phyloP scores from a whole-genome alignment of 371 early-diverging fungal genomes.

The Haplosporangium sp. region DNA sequence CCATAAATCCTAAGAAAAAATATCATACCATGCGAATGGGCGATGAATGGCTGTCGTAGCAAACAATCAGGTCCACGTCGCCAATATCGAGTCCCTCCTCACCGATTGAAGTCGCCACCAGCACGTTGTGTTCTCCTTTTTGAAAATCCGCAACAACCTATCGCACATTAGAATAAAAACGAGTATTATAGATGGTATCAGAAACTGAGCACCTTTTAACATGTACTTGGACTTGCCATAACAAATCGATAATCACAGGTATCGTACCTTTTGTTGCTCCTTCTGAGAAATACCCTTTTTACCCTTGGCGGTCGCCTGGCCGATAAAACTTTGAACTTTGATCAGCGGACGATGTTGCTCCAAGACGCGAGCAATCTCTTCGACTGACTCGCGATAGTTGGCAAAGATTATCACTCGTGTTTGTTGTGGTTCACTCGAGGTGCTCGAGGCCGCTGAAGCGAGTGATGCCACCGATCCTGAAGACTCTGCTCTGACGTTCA shows the following conservation, averaged over 20 bases:
- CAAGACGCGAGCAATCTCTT: slow-evolving; percentile 81
- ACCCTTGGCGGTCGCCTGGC: slow-evolving; percentile 75
- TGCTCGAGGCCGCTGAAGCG: background rate
- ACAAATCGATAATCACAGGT: background rate
- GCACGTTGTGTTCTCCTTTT: slow-evolving; percentile 71
- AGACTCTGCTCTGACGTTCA: slow-evolving; percentile 14
- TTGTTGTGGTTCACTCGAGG: slow-evolving; percentile 5
- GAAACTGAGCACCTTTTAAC: no score
- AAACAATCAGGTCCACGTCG: slow-evolving; percentile 94
- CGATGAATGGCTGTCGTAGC: slow-evolving; percentile 88
- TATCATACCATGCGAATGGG: slow-evolving; percentile 82
- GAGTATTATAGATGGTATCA: no score
- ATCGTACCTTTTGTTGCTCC: slow-evolving; percentile 80
- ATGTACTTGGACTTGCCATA: no score
- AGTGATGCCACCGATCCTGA: background rate
- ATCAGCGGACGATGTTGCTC: slow-evolving; percentile 75
- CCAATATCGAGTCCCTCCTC: slow-evolving; percentile 98
- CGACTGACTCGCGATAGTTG: slow-evolving; percentile 86
- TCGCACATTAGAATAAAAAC: background rate
- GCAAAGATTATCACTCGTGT: slow-evolving; percentile 93
- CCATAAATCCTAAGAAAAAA: background rate
- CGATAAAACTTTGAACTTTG: slow-evolving; percentile 82
- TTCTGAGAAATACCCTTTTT: slow-evolving; percentile 85
- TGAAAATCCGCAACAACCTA: slow-evolving; percentile 53
- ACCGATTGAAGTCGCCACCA: slow-evolving; percentile 94